A percentile compares a stretch with the other conserved stretches of the same genome.
These are phyloP conservation scores for Phialocephala subalpina DNA, from an alignment of 2,329 filamentous ascomycete species.

Conservation along the genomic window DNA sequence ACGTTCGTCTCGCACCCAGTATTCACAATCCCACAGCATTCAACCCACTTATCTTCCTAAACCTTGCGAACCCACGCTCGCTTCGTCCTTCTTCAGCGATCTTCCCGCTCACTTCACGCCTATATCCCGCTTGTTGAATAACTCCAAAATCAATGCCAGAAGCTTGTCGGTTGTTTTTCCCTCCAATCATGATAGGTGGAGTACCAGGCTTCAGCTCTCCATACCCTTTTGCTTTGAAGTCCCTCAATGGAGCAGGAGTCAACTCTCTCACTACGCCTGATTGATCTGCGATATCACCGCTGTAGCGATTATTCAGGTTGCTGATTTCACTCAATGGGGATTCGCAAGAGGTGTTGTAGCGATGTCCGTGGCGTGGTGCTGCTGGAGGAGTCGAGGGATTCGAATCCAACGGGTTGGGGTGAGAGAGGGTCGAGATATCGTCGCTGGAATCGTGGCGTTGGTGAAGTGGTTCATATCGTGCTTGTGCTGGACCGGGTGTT, in stretches of 20 bases:
- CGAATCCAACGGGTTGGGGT: conserved; percentile 61
- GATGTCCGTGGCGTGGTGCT: conserved; percentile 31
- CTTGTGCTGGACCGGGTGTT: conserved; percentile 13
- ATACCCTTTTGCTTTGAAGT: conserved; percentile 65
- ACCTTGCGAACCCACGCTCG: conserved; percentile 40
- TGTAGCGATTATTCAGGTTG: conserved; percentile 54
- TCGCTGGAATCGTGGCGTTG: conserved; percentile 52
- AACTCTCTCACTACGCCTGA: conserved; percentile 15
- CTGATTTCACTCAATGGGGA: conserved; percentile 55
- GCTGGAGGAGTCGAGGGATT: conserved; percentile 53
- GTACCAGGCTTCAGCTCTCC: conserved; percentile 62
- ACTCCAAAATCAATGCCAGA: conserved; percentile 64
- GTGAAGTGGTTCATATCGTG: conserved; percentile 36
- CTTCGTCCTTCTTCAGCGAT: conserved; percentile 71
- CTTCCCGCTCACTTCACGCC: conserved; percentile 67
- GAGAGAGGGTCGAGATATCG: conserved; percentile 21
- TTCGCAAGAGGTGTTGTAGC: conserved; percentile 49
- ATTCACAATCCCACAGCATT: conserved; percentile 11
- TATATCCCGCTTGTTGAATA: conserved; percentile 25
- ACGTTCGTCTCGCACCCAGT: conserved; percentile 3
- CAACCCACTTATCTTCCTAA: conserved; percentile 48
- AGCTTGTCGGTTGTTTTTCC: conserved; percentile 53
- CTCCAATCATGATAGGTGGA: conserved; percentile 60
- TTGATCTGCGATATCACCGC: conserved; percentile 52
- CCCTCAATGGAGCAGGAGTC: conserved; percentile 32